Evolutionary conservation across 139 green algal species (phyloP), one percentile per base, ranked within the genome.

Genomic region (Tetratostichococcus sp.): DNA sequence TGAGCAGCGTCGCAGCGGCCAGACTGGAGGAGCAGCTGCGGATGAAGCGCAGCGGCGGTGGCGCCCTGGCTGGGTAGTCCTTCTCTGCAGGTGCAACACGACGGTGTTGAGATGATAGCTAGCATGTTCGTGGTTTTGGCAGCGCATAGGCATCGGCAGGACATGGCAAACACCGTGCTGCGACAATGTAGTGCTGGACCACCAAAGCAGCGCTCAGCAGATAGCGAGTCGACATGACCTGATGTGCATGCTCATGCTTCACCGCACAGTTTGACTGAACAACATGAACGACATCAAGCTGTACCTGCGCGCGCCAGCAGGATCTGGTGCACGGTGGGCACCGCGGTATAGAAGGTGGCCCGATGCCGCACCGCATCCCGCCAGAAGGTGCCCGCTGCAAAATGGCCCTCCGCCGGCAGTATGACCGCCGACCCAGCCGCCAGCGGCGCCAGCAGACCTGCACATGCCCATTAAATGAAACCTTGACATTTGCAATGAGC

Each of bases 331-430:
- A 97, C 95, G 71, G 92, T 96, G 39, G 92, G 92, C 32, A 97
- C 91, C 17, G 91, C 91, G 28, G 92, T 95, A 84, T 97, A 97
- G 80, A 88, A 97, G 34, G 93, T 97, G 43, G 80, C 85, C 0
- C 72, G 59, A 50, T 90, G 69, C 32, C 76, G 42, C 17, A 43
- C 65, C 16, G 86, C 84, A 72, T 94, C 86, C 26, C 75, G n/a
- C 89, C 90, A 97, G 74, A 97, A 97, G 4, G 75, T 82, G 69
- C 28, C 30, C 16, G 92, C 89, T 8, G 81, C 77, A 69, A 97
- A 97, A 3, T 72, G 68, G 23, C 88, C 90, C 14, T 72, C 74
- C 4, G 77, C 76, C 1, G 89, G 89, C 14, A 96, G 73, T 30
- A 92, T 82, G 19, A 90, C 80, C 17, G 81, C 35, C 0, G 75